Base-by-base conservation (phyloP, 805 yeast genomes). In the Citeromyces matritensis region DNA sequence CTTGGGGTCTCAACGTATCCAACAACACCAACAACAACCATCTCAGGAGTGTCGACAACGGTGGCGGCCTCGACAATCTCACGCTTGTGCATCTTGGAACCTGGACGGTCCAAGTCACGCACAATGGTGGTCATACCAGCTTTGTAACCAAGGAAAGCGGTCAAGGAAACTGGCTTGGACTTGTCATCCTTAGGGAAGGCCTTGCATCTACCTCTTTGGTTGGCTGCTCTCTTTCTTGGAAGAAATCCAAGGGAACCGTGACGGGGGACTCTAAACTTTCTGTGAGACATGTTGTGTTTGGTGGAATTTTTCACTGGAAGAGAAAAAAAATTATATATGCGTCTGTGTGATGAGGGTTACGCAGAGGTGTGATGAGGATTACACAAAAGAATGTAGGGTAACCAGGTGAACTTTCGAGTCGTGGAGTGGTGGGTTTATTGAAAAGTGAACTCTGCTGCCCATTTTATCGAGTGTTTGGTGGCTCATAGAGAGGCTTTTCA, bases 101-200 rank as follows among this genome's bases (percentile, higher is more conserved):
- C 98, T 71, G 98, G 98, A 73, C 97, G 82, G 88, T 91, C 96
- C 63, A 91, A 80, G 73, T 91, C 98, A 75, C 98, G 86, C 60
- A 91, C 98, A 55, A 85, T 84, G 70, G 98, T 91, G 70, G 98
- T 78, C 98, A 91, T 91, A 84, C 99, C 99, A 53, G 98, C 98
- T 78, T 70, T 70, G 95, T 91, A 91, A 72, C 98, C 99, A 55
- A 91, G 78, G 94, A 88, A 91, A 51, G 99, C 96, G 53, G 99
- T 91, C 67, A 91, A 73, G 64, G 93, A 93, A 54, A 86, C 95
- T 55, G 97, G 93, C 81, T 88, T 88, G 48, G 94, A 63, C 72
- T 81, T 77, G 66, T 83, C 94, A 66, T 88, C 97, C 76, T 79
- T 85, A 63, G 99, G 98, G 94, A 88, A 91, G 43, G 99, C 73